phyloP scores from a whole-genome alignment of 73 alveolate species.

The Tetrahymena thermophila region DNA sequence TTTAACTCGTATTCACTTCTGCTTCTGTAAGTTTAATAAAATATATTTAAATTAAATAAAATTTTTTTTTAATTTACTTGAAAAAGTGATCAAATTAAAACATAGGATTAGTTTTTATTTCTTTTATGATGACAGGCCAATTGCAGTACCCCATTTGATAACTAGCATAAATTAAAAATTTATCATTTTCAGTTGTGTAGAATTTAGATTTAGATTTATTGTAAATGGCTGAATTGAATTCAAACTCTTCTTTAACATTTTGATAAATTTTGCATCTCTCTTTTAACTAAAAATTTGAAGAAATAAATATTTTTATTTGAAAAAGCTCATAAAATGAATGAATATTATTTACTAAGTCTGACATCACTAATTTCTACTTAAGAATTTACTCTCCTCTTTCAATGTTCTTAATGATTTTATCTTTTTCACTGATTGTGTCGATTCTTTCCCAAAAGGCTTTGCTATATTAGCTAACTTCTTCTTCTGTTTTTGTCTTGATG shows the following conservation, averaged over 20 bases:
- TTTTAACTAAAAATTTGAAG: constrained; percentile 49
- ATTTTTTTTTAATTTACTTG: constrained; percentile 12
- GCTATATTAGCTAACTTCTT: constrained; percentile 75
- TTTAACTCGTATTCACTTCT: constrained; percentile 89
- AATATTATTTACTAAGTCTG: neutral
- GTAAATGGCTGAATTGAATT: constrained; percentile 25
- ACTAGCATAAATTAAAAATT: constrained; percentile 74
- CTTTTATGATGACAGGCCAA: constrained; percentile 86
- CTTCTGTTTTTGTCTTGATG: constrained; percentile 74
- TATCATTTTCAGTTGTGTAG: constrained; percentile 73
- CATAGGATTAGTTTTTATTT: constrained; percentile 75
- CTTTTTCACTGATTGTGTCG: constrained; percentile 81
- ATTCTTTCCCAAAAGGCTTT: constrained; percentile 89
- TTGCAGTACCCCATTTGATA: constrained; percentile 90
- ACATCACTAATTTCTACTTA: constrained; percentile 32
- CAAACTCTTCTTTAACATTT: constrained; percentile 31
- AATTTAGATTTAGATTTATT: constrained; percentile 64
- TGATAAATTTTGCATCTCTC: constrained; percentile 57
- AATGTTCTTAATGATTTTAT: constrained; percentile 74
- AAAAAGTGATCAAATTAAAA: constrained; percentile 90
- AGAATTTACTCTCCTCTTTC: constrained; percentile 82
- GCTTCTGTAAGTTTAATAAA: neutral
- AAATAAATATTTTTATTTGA: constrained; percentile 28
- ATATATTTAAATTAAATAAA: too few species aligned
- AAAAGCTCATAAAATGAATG: constrained; percentile 23